Base-by-base conservation (phyloP, 345 rosid species). In the Lagerstroemia speciosa region DNA sequence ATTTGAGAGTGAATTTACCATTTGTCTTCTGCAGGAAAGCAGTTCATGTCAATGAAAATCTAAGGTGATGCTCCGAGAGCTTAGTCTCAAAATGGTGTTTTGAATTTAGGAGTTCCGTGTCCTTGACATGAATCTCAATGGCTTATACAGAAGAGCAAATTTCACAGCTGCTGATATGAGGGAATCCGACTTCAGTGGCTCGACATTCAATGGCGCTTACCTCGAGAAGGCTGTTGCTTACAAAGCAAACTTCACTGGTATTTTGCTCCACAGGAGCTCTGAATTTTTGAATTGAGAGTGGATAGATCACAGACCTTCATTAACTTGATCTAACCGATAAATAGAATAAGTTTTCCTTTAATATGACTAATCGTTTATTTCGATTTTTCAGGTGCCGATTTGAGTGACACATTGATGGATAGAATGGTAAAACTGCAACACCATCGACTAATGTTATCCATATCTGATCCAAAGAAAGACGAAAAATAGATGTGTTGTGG, bases 341-440 rank as follows among this genome's bases (percentile, higher is more conserved):
- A 17, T 17, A 48, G 14, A 29, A 53, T 6, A 53, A n/a, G n/a
- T 24, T 50, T 58, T 58, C 29, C 6, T 58, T 58, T 26, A 58
- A 58, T 1, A 58, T 30, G 63, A 58, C 34, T 14, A 58, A 27
- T 33, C 32, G 12, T 31, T 31, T 12, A 19, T 31, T 22, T 67
- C 19, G 1, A 17, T 3, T 57, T 63, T 62, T 64, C 87, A 91
- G 98, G 97, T 74, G 98, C 98, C 11, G 98, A 93, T 79, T 82
- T 93, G 80, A 93, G 97, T 20, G 98, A 91, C 81, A 93, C 98
- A 64, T 80, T 93, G 78, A 93, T 93, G 98, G 98, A 93, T 79
- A 90, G 98, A 19, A 93, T 93, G 98, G 98, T 91, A 84, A 74
- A 53, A 48, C 14, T 38, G 19, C 17, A n/a, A 5, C 10, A 19